Evolutionary conservation across 176 grass and related monocot genomes (phyloP).

Genomic region (Cymbopogon citratus): DNA sequence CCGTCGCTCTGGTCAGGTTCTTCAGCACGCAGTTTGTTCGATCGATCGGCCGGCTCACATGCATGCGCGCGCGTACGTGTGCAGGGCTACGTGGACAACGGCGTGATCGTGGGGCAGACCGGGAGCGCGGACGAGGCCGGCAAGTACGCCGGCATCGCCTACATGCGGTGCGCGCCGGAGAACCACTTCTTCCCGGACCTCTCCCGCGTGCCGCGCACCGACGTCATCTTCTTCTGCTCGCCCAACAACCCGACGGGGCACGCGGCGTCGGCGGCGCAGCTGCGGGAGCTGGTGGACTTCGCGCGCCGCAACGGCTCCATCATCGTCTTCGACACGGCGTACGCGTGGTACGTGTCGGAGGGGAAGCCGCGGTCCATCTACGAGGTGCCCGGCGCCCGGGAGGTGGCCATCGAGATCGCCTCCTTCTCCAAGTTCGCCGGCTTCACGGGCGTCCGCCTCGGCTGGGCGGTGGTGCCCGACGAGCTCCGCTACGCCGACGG

Average conservation of each 20-base stretch:
- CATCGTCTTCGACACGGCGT: constrained; percentile 79
- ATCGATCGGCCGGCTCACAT: background rate
- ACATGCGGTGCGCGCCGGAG: constrained; percentile 78
- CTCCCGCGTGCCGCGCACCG: constrained; percentile 52
- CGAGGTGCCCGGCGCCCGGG: constrained; percentile 74
- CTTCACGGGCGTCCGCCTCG: constrained; percentile 81
- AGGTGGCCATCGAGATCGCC: constrained; percentile 96
- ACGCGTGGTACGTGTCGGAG: constrained; percentile 55
- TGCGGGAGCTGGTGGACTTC: constrained; percentile 64
- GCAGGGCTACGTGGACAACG: constrained; percentile 84
- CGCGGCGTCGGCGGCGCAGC: constrained; percentile 57
- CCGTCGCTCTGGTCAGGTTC: too few relatives aligned
- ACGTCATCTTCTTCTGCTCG: constrained; percentile 98
- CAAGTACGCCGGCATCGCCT: constrained; percentile 62
- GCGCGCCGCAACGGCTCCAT: constrained; percentile 81
- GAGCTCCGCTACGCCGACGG: constrained; percentile 76
- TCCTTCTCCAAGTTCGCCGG: constrained; percentile 96
- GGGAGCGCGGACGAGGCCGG: constrained; percentile 37
- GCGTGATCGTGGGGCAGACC: constrained; percentile 90
- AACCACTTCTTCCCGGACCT: constrained; percentile 91
- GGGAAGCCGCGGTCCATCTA: constrained; percentile 63
- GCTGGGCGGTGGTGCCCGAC: constrained; percentile 77
- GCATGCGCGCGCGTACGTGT: background rate
- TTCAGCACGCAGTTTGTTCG: background rate
- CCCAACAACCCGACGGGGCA: constrained; percentile 96